phyloP scores from a whole-genome alignment of 2,329 filamentous ascomycete species.

The Tolypocladium ovalisporum region DNA sequence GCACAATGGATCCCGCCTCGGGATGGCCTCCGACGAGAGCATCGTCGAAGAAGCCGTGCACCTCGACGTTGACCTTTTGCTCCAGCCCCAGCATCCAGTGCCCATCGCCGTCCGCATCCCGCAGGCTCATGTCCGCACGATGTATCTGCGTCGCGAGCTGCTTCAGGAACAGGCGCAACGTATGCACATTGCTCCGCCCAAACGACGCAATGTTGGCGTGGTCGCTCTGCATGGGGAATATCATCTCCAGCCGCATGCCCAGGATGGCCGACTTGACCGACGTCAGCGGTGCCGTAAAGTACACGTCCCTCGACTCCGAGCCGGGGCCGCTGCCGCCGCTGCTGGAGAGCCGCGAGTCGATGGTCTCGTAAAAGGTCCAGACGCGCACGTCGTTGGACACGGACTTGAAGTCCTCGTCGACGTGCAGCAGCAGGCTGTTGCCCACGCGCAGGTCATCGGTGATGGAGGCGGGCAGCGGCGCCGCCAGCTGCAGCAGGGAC shows the following conservation, averaged over 20 bases:
- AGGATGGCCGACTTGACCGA: slow-evolving; percentile 45
- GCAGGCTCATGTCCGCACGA: slow-evolving; percentile 19
- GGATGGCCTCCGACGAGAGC: slow-evolving; percentile 3
- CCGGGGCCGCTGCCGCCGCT: slow-evolving; percentile 11
- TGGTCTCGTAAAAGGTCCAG: slow-evolving; percentile 54
- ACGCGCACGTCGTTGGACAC: slow-evolving; percentile 47
- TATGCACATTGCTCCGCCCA: slow-evolving; percentile 35
- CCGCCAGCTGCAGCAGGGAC: slow-evolving; percentile 37
- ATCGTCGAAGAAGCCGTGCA: slow-evolving; percentile 50
- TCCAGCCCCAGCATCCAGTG: slow-evolving; percentile 39
- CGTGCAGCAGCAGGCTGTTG: slow-evolving; percentile 33
- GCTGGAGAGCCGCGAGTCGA: slow-evolving; percentile 45
- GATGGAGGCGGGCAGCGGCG: slow-evolving; percentile 37
- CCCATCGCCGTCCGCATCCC: slow-evolving; percentile 9
- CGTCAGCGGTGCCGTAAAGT: slow-evolving; percentile 48
- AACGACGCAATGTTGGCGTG: slow-evolving; percentile 45
- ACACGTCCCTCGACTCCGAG: slow-evolving; percentile 28
- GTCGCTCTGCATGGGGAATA: slow-evolving; percentile 42
- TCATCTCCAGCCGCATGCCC: slow-evolving; percentile 38
- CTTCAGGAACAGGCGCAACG: slow-evolving; percentile 28
- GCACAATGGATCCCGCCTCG: slow-evolving; percentile 19
- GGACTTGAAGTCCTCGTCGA: slow-evolving; percentile 44
- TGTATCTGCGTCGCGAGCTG: slow-evolving; percentile 21
- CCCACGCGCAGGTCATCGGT: slow-evolving; percentile 39
- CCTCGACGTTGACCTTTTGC: slow-evolving; percentile 43